These are phyloP conservation scores for Colletotrichum tabaci DNA, from an alignment of 2,329 filamentous ascomycete genomes.

Conservation along the genomic window DNA sequence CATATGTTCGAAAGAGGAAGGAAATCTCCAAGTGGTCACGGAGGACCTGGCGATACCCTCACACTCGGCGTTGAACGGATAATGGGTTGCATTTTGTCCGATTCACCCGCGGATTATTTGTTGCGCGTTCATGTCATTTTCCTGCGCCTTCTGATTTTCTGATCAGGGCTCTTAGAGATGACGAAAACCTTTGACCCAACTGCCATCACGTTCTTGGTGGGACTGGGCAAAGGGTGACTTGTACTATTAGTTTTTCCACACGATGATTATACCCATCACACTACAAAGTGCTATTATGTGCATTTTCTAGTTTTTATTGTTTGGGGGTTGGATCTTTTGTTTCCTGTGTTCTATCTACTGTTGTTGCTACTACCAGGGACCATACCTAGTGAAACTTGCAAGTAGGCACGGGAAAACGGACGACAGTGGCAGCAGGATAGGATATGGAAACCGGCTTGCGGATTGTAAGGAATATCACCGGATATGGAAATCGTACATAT, in stretches of 20 bases:
- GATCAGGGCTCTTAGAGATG: conserved; percentile 27
- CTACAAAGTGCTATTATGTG: conserved; percentile 22
- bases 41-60: conserved; percentile 44
- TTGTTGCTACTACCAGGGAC: not conserved
- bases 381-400: not conserved
- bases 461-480: not conserved
- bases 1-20: conserved; percentile 30
- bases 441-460: not conserved
- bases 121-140: conserved; percentile 29
- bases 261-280: conserved; percentile 41
- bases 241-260: conserved; percentile 38
- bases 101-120: conserved; percentile 11
- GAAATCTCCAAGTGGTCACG: conserved; percentile 37
- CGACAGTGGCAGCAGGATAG: not conserved
- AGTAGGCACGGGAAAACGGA: not conserved
- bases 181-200: conserved; percentile 25
- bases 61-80: conserved; percentile 41
- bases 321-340: not conserved
- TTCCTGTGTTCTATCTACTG: conserved; percentile 2
- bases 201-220: not conserved
- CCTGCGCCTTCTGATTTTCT: conserved; percentile 2
- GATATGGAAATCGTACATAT: conserved; percentile 25
- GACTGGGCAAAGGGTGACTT: conserved; percentile 20
- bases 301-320: conserved; percentile 32
- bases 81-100: conserved; percentile 12